Conservation (phyloP, 169 alveolate species). For the Eimeria sp. region DNA sequence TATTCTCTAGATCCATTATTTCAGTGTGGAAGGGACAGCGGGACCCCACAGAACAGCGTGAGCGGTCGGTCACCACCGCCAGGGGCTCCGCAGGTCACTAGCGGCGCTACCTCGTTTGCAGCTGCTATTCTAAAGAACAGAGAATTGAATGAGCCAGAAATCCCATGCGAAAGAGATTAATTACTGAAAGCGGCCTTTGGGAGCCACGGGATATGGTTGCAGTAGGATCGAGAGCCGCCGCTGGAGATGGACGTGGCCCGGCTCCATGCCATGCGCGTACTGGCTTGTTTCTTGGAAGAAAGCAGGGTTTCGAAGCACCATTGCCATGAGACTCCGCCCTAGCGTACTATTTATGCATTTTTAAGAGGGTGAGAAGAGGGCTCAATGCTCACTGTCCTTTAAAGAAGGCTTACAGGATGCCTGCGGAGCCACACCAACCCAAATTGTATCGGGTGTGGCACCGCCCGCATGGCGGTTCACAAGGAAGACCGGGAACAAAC, state of each 20-base stretch:
- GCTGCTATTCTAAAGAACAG: background rate
- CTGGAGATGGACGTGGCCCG: constrained; percentile 6
- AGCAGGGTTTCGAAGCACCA: background rate
- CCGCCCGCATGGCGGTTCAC: constrained; percentile 37
- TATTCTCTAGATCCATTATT: background rate
- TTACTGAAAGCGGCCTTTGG: background rate
- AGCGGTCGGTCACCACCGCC: constrained; percentile 19
- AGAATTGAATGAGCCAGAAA: background rate
- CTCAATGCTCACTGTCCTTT: background rate
- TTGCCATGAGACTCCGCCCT: background rate
- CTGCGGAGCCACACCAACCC: background rate
- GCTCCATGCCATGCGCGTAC: background rate
- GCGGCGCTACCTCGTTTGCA: background rate
- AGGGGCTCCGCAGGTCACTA: constrained; percentile 3
- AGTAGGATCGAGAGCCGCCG: constrained; percentile 19
- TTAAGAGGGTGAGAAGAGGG: background rate
- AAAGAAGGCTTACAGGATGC: background rate
- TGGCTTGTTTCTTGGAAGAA: background rate
- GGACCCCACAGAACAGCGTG: constrained; percentile 22
- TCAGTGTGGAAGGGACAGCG: background rate
- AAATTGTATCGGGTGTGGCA: constrained; percentile 41
- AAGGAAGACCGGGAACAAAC: background rate
- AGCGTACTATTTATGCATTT: background rate
- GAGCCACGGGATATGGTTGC: background rate
- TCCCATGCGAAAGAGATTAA: background rate